Evolutionary conservation across 805 yeast species (phyloP).

Genomic region (Monosporozyma aquatica): DNA sequence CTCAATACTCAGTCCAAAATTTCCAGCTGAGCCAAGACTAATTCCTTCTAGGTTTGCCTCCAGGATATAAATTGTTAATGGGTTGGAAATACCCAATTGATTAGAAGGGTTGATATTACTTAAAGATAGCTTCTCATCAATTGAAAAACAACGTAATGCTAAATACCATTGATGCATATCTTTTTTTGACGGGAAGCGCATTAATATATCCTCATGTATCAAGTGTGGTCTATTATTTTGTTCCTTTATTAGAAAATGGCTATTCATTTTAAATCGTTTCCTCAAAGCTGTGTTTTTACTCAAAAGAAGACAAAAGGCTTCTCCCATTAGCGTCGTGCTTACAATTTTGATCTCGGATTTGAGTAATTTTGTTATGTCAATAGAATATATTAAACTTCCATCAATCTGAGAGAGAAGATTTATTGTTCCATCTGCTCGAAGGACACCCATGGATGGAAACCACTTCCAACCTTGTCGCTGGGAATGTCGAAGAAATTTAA

Average conservation of each 20-base stretch:
- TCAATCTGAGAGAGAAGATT: slow-evolving; percentile 55
- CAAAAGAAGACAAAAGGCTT: slow-evolving; percentile 48
- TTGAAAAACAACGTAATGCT: slow-evolving; percentile 54
- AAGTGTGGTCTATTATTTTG: not conserved
- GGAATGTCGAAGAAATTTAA: not conserved
- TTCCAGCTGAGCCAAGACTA: slow-evolving; percentile 1
- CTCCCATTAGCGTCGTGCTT: slow-evolving; percentile 53
- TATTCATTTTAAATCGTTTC: slow-evolving; percentile 16
- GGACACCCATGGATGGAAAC: slow-evolving; percentile 64
- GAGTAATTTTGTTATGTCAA: slow-evolving; percentile 44
- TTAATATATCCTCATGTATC: slow-evolving; percentile 27
- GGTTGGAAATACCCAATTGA: slow-evolving; percentile 44
- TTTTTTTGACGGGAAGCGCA: slow-evolving; percentile 56
- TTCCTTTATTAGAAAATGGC: not conserved
- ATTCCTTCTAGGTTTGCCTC: slow-evolving; percentile 48
- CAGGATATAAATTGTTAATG: slow-evolving; percentile 46
- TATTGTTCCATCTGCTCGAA: slow-evolving; percentile 53
- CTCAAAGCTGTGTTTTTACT: slow-evolving; percentile 51
- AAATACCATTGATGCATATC: slow-evolving; percentile 75
- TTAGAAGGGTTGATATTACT: slow-evolving; percentile 27
- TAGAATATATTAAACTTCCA: slow-evolving; percentile 50
- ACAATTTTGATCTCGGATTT: slow-evolving; percentile 55
- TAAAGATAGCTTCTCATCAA: slow-evolving; percentile 36
- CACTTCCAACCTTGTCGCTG: slow-evolving; percentile 42
- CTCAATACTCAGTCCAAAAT: slow-evolving; percentile 48